Conservation (phyloP, 495 filamentous ascomycete species). For the Penicillium bialowiezense region DNA sequence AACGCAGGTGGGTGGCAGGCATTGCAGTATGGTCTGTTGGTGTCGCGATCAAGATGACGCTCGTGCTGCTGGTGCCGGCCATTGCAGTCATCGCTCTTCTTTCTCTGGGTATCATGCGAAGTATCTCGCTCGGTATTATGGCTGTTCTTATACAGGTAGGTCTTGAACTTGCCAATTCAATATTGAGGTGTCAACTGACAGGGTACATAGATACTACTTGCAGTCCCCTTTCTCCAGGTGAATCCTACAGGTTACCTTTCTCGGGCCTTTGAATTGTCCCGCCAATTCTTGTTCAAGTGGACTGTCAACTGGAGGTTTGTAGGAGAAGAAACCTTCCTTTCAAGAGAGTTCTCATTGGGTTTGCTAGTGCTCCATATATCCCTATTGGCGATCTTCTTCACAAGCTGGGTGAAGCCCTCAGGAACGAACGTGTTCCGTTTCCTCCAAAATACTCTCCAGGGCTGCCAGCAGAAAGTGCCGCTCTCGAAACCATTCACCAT, state of each 20-base stretch:
- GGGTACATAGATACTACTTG: slow-evolving; percentile 55
- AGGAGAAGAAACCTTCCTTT: slow-evolving; percentile 77
- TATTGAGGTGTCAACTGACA: background rate
- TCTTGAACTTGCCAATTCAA: background rate
- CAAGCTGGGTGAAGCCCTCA: slow-evolving; percentile 56
- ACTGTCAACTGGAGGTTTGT: slow-evolving; percentile 98
- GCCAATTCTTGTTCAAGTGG: slow-evolving; percentile 94
- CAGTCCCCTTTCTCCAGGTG: slow-evolving; percentile 67
- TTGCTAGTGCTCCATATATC: slow-evolving; percentile 68
- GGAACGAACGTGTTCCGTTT: slow-evolving; percentile 46
- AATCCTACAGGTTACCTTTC: slow-evolving; percentile 70
- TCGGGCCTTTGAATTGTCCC: slow-evolving; percentile 83
- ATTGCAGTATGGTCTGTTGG: slow-evolving; percentile 72
- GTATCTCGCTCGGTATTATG: slow-evolving; percentile 62
- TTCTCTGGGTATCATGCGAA: slow-evolving; percentile 58
- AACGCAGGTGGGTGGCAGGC: slow-evolving; percentile 65
- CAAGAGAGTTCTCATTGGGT: slow-evolving; percentile 63
- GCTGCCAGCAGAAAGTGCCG: slow-evolving; percentile 50
- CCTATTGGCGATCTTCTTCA: slow-evolving; percentile 60
- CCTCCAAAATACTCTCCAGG: slow-evolving; percentile 49
- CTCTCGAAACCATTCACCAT: slow-evolving; percentile 75
- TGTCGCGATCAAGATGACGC: slow-evolving; percentile 89
- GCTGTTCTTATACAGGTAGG: slow-evolving; percentile 72
- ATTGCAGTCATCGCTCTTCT: slow-evolving; percentile 71
- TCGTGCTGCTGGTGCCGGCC: slow-evolving; percentile 77